Percentiles rank a stretch among this genome's conserved stretches.
phyloP scores from a whole-genome alignment of 192 early-diverging fungal genomes.

The Gryganskiella cystojenkinii region DNA sequence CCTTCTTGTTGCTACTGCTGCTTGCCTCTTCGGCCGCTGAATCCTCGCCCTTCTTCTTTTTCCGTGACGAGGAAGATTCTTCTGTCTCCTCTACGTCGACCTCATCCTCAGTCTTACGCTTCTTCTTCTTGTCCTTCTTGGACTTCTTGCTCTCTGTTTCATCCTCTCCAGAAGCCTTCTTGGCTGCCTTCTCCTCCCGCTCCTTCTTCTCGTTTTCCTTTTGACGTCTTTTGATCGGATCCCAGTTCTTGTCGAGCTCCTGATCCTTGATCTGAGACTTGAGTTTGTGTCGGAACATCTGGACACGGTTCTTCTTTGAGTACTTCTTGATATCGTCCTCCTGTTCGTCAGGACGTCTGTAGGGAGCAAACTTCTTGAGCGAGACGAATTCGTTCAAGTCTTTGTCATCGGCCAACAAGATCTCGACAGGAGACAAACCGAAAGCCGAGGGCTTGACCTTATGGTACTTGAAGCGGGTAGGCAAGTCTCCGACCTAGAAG shows the following conservation, averaged over 20 bases:
- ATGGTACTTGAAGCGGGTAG: conserved; percentile 94
- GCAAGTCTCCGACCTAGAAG: conserved; percentile 76
- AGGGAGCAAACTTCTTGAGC: conserved; percentile 90
- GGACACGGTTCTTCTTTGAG: conserved; percentile 66
- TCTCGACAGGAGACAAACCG: conserved; percentile 86
- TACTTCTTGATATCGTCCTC: conserved; percentile 57
- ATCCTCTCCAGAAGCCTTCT: conserved; percentile 20
- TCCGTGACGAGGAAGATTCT: conserved; percentile 8
- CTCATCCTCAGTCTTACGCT: conserved; percentile 18
- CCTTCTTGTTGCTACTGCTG: not conserved
- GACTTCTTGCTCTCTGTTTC: conserved; percentile 31
- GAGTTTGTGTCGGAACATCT: conserved; percentile 55
- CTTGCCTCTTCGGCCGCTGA: not conserved
- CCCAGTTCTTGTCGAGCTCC: conserved; percentile 49
- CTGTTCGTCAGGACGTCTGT: conserved; percentile 53
- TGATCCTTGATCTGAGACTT: conserved; percentile 34
- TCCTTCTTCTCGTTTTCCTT: conserved; percentile 37
- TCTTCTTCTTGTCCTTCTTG: conserved; percentile 34
- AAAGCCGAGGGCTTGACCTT: conserved; percentile 81
- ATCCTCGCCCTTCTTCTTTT: conserved; percentile 19
- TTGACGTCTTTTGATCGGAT: conserved; percentile 53
- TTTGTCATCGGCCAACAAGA: conserved; percentile 89
- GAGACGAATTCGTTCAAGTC: conserved; percentile 88
- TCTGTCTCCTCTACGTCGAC: conserved; percentile 2
- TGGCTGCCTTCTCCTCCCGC: conserved; percentile 41